Evolutionary conservation across 2,329 filamentous ascomycete genomes (phyloP), one percentile per base, ranked within the genome.

Genomic region (Cercospora beticola): DNA sequence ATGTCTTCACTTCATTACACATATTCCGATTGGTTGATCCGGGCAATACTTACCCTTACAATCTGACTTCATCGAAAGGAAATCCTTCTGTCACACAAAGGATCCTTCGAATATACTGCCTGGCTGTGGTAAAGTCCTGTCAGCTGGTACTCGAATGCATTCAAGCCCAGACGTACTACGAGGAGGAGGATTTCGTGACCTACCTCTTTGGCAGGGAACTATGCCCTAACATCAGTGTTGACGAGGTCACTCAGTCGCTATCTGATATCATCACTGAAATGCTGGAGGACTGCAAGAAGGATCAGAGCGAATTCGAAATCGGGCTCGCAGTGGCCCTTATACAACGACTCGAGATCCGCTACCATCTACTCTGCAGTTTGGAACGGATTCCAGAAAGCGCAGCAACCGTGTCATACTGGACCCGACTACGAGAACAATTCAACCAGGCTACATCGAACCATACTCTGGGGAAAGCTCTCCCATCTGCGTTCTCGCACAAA

Each of bases 111-210:
- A 91, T 93, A 0, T 99, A 97, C 78, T 97, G 94, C 75, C 80
- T 97, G 4, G 92, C 89, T 0, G 81, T 97, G 67, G 83, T 97
- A 68, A 97, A 97, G 78, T 88, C 89, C 23, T 97, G 93, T 77
- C 88, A 89, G 70, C 88, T 89, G 74, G 92, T 96, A 12, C 92
- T 95, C 70, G 85, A 89, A 61, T 87, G 89, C 57, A 90, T 98
- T 70, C 89, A 88, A 64, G 85, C 86, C n/a, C 92, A 97, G 78
- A 90, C 96, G 74, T 97, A 90, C 77, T 98, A 94, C 75, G 95
- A 99, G 90, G 95, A 99, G 81, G 95, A 99, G 80, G 95, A 99
- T 76, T 97, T 99, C 77, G 92, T 96, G 21, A 94, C 93, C 6
- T 93, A 97, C 78, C 91, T 94, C 0, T 98, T 95, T 78, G 91